These are phyloP conservation scores for Fusarium ambrosium DNA, from an alignment of 2,329 filamentous ascomycete genomes.

Conservation along the genomic window DNA sequence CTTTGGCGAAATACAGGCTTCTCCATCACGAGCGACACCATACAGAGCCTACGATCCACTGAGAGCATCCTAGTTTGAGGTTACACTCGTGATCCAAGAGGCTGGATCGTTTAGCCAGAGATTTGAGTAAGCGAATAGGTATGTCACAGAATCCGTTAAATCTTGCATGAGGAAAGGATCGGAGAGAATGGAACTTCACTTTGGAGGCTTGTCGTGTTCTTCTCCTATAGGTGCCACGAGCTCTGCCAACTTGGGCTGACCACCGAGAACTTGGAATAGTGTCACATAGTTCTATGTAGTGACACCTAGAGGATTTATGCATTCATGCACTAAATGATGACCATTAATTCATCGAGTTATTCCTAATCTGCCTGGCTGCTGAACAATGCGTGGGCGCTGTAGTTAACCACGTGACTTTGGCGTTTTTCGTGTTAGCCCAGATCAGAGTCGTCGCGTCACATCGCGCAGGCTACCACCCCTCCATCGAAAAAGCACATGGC, in stretches of 20 bases:
- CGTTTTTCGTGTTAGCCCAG: constrained; percentile 41
- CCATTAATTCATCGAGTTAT: neutral
- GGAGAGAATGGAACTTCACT: neutral
- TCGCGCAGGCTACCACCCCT: constrained; percentile 27
- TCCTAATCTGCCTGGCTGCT: neutral
- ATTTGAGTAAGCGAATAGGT: neutral
- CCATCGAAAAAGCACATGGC: constrained; percentile 8
- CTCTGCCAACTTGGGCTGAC: neutral
- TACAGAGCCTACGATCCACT: neutral
- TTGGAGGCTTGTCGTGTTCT: neutral
- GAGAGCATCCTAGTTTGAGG: neutral
- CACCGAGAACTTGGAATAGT: neutral
- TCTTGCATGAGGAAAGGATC: neutral
- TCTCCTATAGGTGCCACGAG: neutral
- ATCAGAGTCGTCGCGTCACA: constrained; percentile 33
- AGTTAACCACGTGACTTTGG: constrained; percentile 43
- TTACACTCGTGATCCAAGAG: neutral
- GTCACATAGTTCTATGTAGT: neutral
- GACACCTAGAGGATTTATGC: neutral
- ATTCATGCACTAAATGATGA: neutral
- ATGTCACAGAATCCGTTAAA: neutral
- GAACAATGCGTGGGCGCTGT: neutral
- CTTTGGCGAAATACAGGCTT: constrained; percentile 4
- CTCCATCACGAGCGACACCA: neutral
- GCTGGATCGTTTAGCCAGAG: neutral